Evolutionary conservation across 202 grass and related monocot genomes (phyloP).

Genomic region (Eragrostis tef): DNA sequence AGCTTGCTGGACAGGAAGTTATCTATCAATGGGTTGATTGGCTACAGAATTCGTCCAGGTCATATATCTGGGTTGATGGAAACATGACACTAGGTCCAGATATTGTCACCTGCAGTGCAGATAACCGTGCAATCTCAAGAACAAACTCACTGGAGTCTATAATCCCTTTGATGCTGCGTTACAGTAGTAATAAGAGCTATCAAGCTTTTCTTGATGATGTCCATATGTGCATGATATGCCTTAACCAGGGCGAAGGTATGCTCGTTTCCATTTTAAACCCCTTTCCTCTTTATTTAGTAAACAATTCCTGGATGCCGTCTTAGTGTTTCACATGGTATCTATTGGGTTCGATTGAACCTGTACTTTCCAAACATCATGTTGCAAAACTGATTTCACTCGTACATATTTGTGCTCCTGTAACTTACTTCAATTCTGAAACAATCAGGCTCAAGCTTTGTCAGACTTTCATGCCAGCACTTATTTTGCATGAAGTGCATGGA

Average conservation of each 20-base stretch:
- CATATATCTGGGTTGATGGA: conserved; percentile 53
- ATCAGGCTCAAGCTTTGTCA: conserved; percentile 72
- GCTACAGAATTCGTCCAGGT: conserved; percentile 48
- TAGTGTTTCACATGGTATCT: neutral
- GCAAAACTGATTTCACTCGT: neutral
- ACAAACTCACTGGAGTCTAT: conserved; percentile 48
- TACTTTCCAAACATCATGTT: neutral
- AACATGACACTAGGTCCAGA: conserved; percentile 49
- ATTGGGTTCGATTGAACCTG: neutral
- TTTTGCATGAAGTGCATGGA: conserved; percentile 77
- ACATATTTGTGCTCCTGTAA: neutral
- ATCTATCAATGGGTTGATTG: conserved; percentile 78
- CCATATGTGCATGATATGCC: conserved; percentile 76
- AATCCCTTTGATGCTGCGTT: conserved; percentile 67
- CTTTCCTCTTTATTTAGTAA: neutral
- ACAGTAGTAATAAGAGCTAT: conserved; percentile 59
- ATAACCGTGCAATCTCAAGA: conserved; percentile 59
- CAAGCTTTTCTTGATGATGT: conserved; percentile 74
- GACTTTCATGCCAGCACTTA: conserved; percentile 68
- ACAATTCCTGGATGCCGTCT: neutral
- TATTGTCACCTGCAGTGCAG: neutral
- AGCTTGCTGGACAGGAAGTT: conserved; percentile 63
- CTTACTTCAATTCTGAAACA: conserved; percentile 7
- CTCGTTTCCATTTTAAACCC: too few relatives aligned
- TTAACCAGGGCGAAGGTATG: conserved; percentile 67